Evolutionary conservation across 1,284 basidiomycete genomes (phyloP), one percentile per base, ranked within the genome.

Genomic region (Leccinum insolens): DNA sequence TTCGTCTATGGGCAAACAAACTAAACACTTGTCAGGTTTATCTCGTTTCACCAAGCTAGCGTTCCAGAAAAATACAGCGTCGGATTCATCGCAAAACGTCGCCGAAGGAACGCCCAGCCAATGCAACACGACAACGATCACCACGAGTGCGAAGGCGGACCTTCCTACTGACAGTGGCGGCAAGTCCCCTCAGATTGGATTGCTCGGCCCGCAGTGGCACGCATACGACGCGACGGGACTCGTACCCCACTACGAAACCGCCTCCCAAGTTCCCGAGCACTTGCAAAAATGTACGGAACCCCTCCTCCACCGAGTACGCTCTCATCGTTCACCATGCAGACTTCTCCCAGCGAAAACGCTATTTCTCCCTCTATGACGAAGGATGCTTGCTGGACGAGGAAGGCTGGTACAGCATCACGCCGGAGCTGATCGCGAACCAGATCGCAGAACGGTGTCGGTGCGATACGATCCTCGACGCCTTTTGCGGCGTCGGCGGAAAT

Each of bases 401-500:
- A 79, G 96, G 96, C 3, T 99, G 98, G 98, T 99, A 93, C 80
- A 96, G 94, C 68, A 91, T 99, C 65, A 99, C 98, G 0, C 97
- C 98, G 0, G 96, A 99, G 75, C 85, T 86, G 44, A 91, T 99
- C 17, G 98, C 97, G 3, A 82, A 88, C 69, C 95, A 96, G 75
- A 98, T 98, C 62, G 97, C 98, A 0, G 91, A 95, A 71, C 83
- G 96, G 34, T 98, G 96, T 82, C 85, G 92, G 28, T 96, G 92
- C 73, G 90, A 90, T 72, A 90, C 89, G 3, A 84, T 96, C 63
- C 82, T 97, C 31, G 98, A 99, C 76, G 95, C 95, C 1, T 99
- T 99, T 77, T 98, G 96, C 76, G 98, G 98, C 0, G 96, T 99
- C 0, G 98, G 98, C 9, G 98, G 98, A 3, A 99, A 99, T 75